phyloP scores from a whole-genome alignment of 306 rosid species.

The Alnus glutinosa region DNA sequence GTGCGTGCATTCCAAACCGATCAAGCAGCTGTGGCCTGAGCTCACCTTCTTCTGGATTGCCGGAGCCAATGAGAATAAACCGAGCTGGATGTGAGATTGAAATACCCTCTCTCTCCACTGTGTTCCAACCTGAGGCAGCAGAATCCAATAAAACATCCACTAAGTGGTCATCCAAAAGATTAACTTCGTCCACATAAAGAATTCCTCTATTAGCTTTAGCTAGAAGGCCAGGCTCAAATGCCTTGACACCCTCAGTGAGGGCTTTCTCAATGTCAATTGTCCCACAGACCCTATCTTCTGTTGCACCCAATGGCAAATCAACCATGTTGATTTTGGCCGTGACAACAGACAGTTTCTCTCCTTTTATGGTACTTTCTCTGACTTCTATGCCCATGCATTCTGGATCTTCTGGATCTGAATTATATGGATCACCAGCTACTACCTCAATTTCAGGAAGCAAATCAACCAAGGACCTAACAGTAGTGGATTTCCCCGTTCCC shows the following conservation, averaged over 20 bases:
- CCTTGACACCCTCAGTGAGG: constrained; percentile 89
- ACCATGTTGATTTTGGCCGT: constrained; percentile 89
- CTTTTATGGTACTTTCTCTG: constrained; percentile 62
- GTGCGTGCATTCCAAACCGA: constrained; percentile 99
- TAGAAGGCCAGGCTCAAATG: constrained; percentile 92
- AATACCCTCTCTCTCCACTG: constrained; percentile 96
- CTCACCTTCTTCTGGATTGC: constrained; percentile 98
- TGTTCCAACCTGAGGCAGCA: constrained; percentile 99
- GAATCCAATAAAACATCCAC: constrained; percentile 94
- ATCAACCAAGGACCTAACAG: constrained; percentile 86
- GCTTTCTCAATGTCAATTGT: constrained; percentile 98
- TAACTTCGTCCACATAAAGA: constrained; percentile 92
- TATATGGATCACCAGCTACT: constrained; percentile 88
- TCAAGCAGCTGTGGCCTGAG: constrained; percentile 96
- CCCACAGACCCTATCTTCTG: constrained; percentile 95
- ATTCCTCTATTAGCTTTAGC: constrained; percentile 98
- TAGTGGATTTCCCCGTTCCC: constrained; percentile 91
- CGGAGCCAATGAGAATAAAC: constrained; percentile 88
- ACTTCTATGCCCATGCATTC: constrained; percentile 90
- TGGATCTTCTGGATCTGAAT: constrained; percentile 92
- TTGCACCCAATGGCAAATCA: constrained; percentile 93
- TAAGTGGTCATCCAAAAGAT: constrained; percentile 90
- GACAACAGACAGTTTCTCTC: constrained; percentile 62
- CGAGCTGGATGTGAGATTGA: constrained; percentile 95
- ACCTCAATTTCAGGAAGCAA: constrained; percentile 87